Conservation (phyloP, 192 early-diverging fungal genomes). For the Coemansia sp. region DNA sequence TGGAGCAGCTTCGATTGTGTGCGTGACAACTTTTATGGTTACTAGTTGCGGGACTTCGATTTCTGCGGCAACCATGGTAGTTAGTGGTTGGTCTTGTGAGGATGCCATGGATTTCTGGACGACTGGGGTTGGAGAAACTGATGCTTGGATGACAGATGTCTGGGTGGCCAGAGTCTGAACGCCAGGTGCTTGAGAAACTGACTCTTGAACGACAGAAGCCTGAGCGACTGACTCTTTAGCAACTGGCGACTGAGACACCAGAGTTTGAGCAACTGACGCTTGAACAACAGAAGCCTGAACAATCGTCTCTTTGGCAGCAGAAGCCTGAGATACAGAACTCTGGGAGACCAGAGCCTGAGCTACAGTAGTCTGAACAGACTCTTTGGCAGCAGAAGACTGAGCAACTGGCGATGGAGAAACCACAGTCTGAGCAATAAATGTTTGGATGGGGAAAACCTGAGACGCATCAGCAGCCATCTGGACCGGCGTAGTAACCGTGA, state of each 20-base stretch:
- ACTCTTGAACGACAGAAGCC: background rate
- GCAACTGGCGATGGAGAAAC: background rate
- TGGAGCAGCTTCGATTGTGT: background rate
- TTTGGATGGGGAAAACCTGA: too few species aligned
- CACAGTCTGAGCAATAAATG: background rate
- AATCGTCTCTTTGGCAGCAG: too few species aligned
- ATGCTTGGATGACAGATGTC: background rate
- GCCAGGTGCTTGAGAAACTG: background rate
- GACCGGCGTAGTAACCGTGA: too few species aligned
- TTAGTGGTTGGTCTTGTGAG: conserved; percentile 8
- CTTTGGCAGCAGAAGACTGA: background rate
- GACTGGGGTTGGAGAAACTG: background rate
- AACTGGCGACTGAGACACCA: too few species aligned
- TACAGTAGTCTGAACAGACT: too few species aligned
- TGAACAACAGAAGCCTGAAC: too few species aligned
- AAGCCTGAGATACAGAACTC: background rate
- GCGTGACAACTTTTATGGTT: background rate
- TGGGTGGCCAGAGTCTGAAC: too few species aligned
- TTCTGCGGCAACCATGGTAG: conserved; percentile 36
- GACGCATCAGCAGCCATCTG: background rate
- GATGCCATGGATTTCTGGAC: too few species aligned
- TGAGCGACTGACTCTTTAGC: background rate
- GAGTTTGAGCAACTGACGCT: too few species aligned
- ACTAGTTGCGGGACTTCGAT: conserved; percentile 10
- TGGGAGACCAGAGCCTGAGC: too few species aligned